Base-by-base conservation (phyloP, 2,329 filamentous ascomycete genomes). In the Fusarium nygamai region DNA sequence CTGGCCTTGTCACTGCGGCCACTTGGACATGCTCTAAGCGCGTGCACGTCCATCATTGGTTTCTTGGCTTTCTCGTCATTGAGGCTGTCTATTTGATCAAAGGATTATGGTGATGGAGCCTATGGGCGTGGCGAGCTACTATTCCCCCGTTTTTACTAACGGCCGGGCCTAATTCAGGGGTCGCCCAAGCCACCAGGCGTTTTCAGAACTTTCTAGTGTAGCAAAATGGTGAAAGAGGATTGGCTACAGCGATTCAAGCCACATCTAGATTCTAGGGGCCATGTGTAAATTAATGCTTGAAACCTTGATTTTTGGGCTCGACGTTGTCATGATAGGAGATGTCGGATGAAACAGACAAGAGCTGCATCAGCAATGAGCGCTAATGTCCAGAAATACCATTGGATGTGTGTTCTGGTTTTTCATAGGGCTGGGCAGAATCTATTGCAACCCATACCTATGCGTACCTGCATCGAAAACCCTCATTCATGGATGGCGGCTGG, bases 211-310 rank as follows among this genome's bases (percentile, higher is more conserved):
- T 66, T 61, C 53, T 69, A 62, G 72, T 74, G 71, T 61, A 64
- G 54, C 58, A 59, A 64, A 38, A 71, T 59, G 44, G 43, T 74
- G 68, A 75, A 74, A 75, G 72, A 75, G 72, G 72, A 74, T 75
- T 72, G 72, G 72, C 72, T 63, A 47, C 54, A 69, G 27, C 36
- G 20, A 22, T 33, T 60, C 44, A 62, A 61, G 69, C 72, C 72
- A 74, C 68, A 65, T n/a, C n/a, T n/a, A n/a, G n/a, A n/a, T n/a
- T 63, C 36, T 51, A 39, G 34, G 38, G 44, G 46, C 41, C 39
- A 36, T 68, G 41, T 57, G 46, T 58, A 47, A 48, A 64, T 51
- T 47, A 43, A 36, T 54, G 36, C 24, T 53, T 60, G 41, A 43
- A 36, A 44, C 56, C 38, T 57, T 47, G 51, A 20, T 31, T 20